A percentile compares a stretch with the other conserved stretches of the same genome.
Conservation (phyloP, 768 basidiomycete genomes). For the Boletus rubropictus region DNA sequence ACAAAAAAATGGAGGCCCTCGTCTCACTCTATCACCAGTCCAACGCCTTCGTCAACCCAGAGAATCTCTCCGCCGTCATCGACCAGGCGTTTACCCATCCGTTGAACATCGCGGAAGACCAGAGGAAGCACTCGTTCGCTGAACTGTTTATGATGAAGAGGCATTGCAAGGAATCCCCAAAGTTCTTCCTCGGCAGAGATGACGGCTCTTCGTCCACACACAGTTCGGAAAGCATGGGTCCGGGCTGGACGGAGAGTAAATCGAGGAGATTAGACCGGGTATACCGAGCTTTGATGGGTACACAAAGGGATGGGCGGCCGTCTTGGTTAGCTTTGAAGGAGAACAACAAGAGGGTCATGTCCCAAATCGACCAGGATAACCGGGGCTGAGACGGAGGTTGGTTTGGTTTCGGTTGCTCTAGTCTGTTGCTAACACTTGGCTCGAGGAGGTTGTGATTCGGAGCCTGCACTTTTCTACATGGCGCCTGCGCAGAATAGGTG, state of each 20-base stretch:
- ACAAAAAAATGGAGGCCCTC: conserved; percentile 57
- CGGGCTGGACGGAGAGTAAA: conserved; percentile 27
- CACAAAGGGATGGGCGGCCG: conserved; percentile 26
- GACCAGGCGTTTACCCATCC: conserved; percentile 52
- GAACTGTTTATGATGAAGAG: conserved; percentile 17
- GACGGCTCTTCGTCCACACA: not conserved
- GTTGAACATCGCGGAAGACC: conserved; percentile 13
- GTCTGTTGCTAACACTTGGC: conserved; percentile 2
- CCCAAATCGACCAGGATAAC: conserved; percentile 15
- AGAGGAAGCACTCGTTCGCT: conserved; percentile 7
- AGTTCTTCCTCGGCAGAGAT: conserved; percentile 29
- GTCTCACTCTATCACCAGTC: conserved; percentile 75
- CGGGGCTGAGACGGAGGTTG: conserved; percentile 3
- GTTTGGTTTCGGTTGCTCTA: not conserved
- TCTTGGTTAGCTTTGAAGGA: conserved; percentile 31
- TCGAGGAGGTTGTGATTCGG: not conserved
- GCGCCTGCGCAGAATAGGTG: not conserved
- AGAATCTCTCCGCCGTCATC: conserved; percentile 59
- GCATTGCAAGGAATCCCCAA: conserved; percentile 9
- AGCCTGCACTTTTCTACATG: not conserved
- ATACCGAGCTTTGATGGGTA: conserved; percentile 25
- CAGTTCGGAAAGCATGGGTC: conserved; percentile 25
- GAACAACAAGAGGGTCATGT: conserved; percentile 18
- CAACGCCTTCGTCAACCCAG: conserved; percentile 61
- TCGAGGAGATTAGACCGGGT: conserved; percentile 24